phyloP scores from a whole-genome alignment of 169 alveolate genomes.

The Eimeria nieschulzi region DNA sequence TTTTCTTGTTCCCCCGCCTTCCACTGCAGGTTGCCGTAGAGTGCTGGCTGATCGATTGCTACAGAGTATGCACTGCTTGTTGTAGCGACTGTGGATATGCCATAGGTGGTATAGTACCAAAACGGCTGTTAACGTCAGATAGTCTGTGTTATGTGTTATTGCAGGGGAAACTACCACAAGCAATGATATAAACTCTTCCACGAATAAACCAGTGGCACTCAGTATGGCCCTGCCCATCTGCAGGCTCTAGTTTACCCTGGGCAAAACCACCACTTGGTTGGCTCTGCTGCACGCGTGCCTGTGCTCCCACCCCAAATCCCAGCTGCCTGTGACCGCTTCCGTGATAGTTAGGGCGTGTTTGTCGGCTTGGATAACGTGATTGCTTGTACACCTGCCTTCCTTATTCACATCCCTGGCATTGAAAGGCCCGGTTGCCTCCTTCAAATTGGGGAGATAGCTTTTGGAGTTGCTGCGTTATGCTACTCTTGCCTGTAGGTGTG shows the following conservation, averaged over 20 bases:
- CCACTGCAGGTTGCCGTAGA: too few relatives aligned
- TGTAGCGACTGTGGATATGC: too few relatives aligned
- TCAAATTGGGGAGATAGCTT: neutral
- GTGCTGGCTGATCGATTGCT: neutral
- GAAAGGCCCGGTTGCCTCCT: neutral
- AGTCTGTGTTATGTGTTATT: neutral
- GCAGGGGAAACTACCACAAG: neutral
- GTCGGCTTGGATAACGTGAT: neutral
- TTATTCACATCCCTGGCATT: neutral
- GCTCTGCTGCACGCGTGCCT: too few relatives aligned
- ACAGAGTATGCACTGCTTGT: neutral
- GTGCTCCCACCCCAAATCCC: too few relatives aligned
- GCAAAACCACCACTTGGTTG: too few relatives aligned
- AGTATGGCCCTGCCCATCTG: neutral
- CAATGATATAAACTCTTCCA: neutral
- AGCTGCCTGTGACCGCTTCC: neutral
- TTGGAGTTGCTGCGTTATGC: neutral
- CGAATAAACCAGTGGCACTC: neutral
- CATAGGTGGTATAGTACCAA: neutral
- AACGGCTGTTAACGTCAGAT: neutral
- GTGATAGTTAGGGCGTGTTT: neutral
- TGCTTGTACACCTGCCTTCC: neutral
- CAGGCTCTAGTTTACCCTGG: too few relatives aligned
- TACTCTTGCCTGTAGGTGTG: neutral
- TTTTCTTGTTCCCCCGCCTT: neutral